Base-by-base conservation (phyloP, 192 early-diverging fungal genomes). In the Funneliformis geosporum region DNA sequence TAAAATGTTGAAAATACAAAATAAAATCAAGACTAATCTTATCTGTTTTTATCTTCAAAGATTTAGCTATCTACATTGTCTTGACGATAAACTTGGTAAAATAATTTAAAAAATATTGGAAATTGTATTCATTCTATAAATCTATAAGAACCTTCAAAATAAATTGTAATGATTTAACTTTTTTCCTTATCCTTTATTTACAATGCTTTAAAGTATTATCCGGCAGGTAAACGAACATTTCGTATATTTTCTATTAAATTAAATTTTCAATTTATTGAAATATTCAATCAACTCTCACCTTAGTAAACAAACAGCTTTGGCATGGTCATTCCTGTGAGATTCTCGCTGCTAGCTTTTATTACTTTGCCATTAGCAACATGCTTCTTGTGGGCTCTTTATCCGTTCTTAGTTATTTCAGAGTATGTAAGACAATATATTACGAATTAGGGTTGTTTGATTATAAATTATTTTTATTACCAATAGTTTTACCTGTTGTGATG, bases 341-440 rank as follows among this genome's bases (percentile, higher is more conserved):
- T 18, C 23, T 64, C 27, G 25, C 23, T 4, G 5, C 18, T 27
- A 25, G 5, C 3, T 64, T 64, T 4, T 64, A 25, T 64, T 64
- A 64, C 11, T 18, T 11, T 64, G 2, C 61, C 11, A 4, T 64
- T 27, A 64, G 61, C 27, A 64, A 64, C 18, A 64, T 64, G 61
- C 4, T 64, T 27, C 27, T 64, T 25, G 61, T 64, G 5, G 61
- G 61, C 8, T 64, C 14, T 23, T 64, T 64, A 64, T n/a, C 61
- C 2, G 11, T 64, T 64, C 61, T 64, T 11, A 64, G 61, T 8
- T 64, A 64, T 64, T 64, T 64, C 27, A 64, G 61, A 64, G 61
- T 64, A 27, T 64, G 61, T 10, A 64, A 27, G 27, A 23, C n/a
- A 12, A 27, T 27, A 18, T 64, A 64, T 64, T 64, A 64, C 25